These are phyloP conservation scores for Trichophyton rubrum DNA, from an alignment of 2,329 filamentous ascomycete genomes.

Conservation along the genomic window DNA sequence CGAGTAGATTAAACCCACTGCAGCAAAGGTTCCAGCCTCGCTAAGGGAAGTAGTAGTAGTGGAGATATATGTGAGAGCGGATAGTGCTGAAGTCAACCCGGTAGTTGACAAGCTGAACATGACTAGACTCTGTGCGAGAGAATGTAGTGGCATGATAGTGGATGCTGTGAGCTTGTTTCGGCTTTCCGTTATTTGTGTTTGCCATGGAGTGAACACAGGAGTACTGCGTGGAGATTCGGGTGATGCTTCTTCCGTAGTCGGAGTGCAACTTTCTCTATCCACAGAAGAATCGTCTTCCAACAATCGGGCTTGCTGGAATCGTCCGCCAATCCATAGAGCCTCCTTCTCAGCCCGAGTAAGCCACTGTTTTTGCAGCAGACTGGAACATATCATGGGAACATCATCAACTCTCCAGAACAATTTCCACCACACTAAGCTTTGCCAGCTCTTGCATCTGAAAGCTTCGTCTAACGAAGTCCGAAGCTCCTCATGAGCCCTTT, in stretches of 20 bases:
- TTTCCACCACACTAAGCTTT: conserved; percentile 81
- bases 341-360: conserved; percentile 65
- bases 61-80: conserved; percentile 44
- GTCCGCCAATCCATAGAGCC: conserved; percentile 70
- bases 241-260: not conserved
- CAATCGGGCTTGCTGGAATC: conserved; percentile 54
- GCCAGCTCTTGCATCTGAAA: conserved; percentile 65
- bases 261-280: not conserved
- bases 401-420: conserved; percentile 92
- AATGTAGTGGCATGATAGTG: conserved; percentile 58
- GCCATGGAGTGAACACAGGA: conserved; percentile 41
- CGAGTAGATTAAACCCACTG: conserved; percentile 46
- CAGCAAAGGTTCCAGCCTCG: conserved; percentile 47
- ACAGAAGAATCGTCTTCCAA: conserved; percentile 16
- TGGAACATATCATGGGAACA: conserved; percentile 67
- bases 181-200: conserved; percentile 57
- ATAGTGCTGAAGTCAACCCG: conserved; percentile 46
- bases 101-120: conserved; percentile 64
- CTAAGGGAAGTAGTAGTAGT: conserved; percentile 40
- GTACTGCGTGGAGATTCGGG: not conserved
- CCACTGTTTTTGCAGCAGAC: conserved; percentile 66
- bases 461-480: conserved; percentile 66
- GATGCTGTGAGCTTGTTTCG: conserved; percentile 54
- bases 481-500: conserved; percentile 69
- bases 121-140: conserved; percentile 60